phyloP scores from a whole-genome alignment of 768 basidiomycete species.

The Sutorius australiensis region DNA sequence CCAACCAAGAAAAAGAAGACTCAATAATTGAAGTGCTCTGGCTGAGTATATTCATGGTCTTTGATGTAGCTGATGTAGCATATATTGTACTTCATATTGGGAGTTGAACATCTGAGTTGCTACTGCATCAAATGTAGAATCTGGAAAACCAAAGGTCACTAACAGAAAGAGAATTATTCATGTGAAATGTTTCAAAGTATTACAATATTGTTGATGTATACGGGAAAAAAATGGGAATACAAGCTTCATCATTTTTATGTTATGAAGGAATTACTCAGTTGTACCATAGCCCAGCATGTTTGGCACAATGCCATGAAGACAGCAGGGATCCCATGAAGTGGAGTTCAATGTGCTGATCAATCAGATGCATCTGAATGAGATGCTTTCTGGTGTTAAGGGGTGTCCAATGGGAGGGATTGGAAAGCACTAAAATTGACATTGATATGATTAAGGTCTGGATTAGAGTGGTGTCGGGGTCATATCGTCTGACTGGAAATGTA shows the following conservation, averaged over 20 bases:
- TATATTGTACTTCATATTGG: background rate
- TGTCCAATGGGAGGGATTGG: slow-evolving; percentile 68
- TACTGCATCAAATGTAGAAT: background rate
- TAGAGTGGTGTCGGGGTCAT: slow-evolving; percentile 3
- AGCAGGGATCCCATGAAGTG: slow-evolving; percentile 43
- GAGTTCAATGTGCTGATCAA: slow-evolving; percentile 47
- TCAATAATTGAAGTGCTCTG: slow-evolving; percentile 19
- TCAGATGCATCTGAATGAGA: slow-evolving; percentile 38
- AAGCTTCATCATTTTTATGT: background rate
- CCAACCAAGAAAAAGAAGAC: slow-evolving; percentile 35
- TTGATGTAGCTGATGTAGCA: background rate
- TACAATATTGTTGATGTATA: background rate
- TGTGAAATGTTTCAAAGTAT: too few relatives aligned
- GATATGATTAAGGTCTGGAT: slow-evolving; percentile 28
- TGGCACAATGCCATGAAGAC: slow-evolving; percentile 52
- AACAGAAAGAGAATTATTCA: too few relatives aligned
- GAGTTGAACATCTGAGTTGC: background rate
- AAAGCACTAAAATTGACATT: slow-evolving; percentile 52
- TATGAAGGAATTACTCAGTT: background rate
- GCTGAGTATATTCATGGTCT: background rate
- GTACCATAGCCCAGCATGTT: slow-evolving; percentile 67
- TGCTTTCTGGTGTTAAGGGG: slow-evolving; percentile 60
- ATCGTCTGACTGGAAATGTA: slow-evolving; percentile 36
- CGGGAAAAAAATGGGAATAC: too few relatives aligned
- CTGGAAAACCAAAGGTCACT: background rate